These are phyloP conservation scores for Leucocoprinus gongylophorus DNA, from an alignment of 1,284 basidiomycete genomes.

Conservation along the genomic window DNA sequence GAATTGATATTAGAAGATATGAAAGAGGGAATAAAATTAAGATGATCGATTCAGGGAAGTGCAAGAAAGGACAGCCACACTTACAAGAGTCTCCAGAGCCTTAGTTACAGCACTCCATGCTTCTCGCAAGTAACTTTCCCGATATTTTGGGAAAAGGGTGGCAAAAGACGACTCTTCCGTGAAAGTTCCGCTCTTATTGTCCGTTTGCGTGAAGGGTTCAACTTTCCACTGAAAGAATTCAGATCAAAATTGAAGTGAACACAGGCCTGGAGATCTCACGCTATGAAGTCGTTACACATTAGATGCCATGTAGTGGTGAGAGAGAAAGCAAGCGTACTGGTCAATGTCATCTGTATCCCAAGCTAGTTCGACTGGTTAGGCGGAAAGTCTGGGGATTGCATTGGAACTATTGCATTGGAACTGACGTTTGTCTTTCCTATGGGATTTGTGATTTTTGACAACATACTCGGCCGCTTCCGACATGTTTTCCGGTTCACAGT, in stretches of 20 bases:
- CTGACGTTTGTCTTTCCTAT: conserved; percentile 87
- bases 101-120: conserved; percentile 93
- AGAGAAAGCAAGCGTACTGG: conserved; percentile 60
- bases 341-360: conserved; percentile 99
- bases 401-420: neutral
- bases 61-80: conserved; percentile 15
- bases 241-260: neutral
- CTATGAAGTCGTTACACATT: neutral
- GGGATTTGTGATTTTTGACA: conserved; percentile 79
- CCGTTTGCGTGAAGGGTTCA: conserved; percentile 65
- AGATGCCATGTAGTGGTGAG: conserved; percentile 22
- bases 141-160: conserved; percentile 97
- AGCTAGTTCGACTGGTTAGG: conserved; percentile 43
- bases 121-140: conserved; percentile 93
- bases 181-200: conserved; percentile 82
- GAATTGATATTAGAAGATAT: no score
- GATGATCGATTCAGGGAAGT: neutral
- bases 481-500: conserved; percentile 31
- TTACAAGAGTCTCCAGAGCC: conserved; percentile 76
- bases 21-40: neutral
- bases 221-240: conserved; percentile 56
- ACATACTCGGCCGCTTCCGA: conserved; percentile 38
- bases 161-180: conserved; percentile 96
- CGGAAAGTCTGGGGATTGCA: conserved; percentile 5
- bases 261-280: conserved; percentile 1